These are phyloP conservation scores for Mycena maculata DNA, from an alignment of 768 basidiomycete genomes.

Conservation along the genomic window DNA sequence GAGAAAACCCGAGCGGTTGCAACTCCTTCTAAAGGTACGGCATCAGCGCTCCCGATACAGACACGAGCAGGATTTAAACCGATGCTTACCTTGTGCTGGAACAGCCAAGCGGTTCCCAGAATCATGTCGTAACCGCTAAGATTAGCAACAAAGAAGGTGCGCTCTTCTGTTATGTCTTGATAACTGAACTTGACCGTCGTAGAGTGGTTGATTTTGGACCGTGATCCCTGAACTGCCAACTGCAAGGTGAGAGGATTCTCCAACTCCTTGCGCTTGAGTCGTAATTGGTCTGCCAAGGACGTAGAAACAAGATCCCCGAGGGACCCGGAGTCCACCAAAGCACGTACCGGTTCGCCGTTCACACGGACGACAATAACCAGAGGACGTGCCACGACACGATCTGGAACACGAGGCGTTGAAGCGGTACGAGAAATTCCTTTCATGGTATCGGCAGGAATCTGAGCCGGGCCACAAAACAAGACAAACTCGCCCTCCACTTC, in stretches of 20 bases:
- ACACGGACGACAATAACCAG: too few species aligned
- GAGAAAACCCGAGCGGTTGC: background rate
- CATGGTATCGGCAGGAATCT: slow-evolving; percentile 23
- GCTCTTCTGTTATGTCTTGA: background rate
- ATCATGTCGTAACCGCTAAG: slow-evolving; percentile 1
- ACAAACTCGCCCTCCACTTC: slow-evolving; percentile 5
- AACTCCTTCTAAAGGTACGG: background rate
- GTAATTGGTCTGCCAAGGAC: slow-evolving; percentile 7
- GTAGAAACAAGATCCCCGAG: slow-evolving; percentile 7
- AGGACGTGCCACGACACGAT: too few species aligned
- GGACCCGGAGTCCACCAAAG: too few species aligned
- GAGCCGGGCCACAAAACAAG: slow-evolving; percentile 4
- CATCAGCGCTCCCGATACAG: background rate
- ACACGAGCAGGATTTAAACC: background rate
- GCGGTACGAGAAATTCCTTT: slow-evolving; percentile 36
- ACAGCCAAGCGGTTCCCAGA: background rate
- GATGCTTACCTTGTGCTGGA: slow-evolving; percentile 1
- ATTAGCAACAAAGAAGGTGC: background rate
- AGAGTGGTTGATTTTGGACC: background rate
- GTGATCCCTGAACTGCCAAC: background rate
- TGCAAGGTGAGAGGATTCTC: background rate
- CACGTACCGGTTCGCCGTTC: too few species aligned
- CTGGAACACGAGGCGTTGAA: slow-evolving; percentile 42
- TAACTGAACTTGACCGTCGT: background rate
- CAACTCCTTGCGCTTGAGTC: background rate